Conservation (phyloP, 2,329 filamentous ascomycete genomes). For the Hypoxylon sp. region DNA sequence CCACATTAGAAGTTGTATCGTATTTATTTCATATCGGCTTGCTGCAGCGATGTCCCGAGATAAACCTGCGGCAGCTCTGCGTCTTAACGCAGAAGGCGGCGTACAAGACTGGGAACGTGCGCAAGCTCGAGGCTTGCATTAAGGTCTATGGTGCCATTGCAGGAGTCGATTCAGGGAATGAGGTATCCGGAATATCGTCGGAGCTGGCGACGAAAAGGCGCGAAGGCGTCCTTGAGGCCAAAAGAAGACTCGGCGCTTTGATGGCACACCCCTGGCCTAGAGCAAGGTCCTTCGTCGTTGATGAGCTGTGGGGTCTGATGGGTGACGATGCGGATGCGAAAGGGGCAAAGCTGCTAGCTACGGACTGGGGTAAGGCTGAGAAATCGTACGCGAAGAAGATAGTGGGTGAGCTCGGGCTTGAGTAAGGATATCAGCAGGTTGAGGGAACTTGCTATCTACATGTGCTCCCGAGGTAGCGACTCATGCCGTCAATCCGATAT, state of each 20-base stretch:
- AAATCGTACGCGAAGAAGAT: slow-evolving; percentile 60
- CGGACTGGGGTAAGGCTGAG: slow-evolving; percentile 70
- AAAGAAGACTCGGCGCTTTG: slow-evolving; percentile 78
- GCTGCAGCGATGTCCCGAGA: slow-evolving; percentile 56
- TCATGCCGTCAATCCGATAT: background rate
- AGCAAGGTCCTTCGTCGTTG: slow-evolving; percentile 71
- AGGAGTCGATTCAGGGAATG: slow-evolving; percentile 22
- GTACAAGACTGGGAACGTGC: slow-evolving; percentile 85
- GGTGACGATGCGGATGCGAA: slow-evolving; percentile 46
- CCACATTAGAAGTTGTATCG: slow-evolving; percentile 80
- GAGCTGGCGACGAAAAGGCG: slow-evolving; percentile 53
- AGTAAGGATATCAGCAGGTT: slow-evolving; percentile 32
- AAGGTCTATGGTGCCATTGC: slow-evolving; percentile 82
- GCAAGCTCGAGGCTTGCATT: slow-evolving; percentile 83
- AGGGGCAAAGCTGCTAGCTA: slow-evolving; percentile 59
- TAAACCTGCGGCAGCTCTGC: slow-evolving; percentile 71
- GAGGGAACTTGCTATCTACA: background rate
- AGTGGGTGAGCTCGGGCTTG: slow-evolving; percentile 60
- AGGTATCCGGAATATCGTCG: slow-evolving; percentile 9
- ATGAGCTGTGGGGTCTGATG: slow-evolving; percentile 69
- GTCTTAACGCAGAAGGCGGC: slow-evolving; percentile 80
- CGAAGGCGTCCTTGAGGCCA: slow-evolving; percentile 65
- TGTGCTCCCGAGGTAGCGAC: background rate
- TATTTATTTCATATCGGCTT: slow-evolving; percentile 78
- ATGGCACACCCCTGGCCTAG: slow-evolving; percentile 86